Evolutionary conservation across 148 eudicot genomes (phyloP), one percentile per base, ranked within the genome.

Genomic region (Salicornia ramosissima): DNA sequence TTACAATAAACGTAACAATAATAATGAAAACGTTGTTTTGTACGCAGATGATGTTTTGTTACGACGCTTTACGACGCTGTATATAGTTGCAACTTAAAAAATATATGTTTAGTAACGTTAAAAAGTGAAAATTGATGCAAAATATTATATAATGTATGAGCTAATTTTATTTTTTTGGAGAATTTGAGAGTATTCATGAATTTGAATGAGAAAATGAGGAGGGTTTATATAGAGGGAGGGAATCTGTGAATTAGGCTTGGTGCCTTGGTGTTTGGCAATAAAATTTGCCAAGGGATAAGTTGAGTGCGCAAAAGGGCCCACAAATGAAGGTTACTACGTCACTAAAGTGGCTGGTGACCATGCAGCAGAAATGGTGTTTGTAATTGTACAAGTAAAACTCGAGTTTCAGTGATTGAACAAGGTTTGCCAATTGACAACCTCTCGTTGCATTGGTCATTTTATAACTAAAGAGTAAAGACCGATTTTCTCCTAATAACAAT

Each of bases 291-390:
- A 26, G 68, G 34, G 39, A 1, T 46, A 59, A 26, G 39, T n/a
- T n/a, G n/a, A 70, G 83, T 81, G 81, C 53, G 40, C 13, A 11
- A 45, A 14, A 18, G 80, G 78, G 18, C 84, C 83, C 71, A 65
- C 67, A 11, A 24, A 10, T 29, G 65, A 57, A 68, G n/a, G n/a
- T n/a, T 62, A 50, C 24, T 64, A 68, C 47, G 46, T 46, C 61
- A 61, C 21, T 2, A 49, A 75, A 76, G 79, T 80, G 79, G 82
- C 71, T 36, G 65, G 58, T 73, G 10, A 4, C 42, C 19, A 63
- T 22, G 61, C 61, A 14, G n/a, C 10, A 28, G 24, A 7, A 57
- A 13, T 11, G 21, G 16, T 57, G 62, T n/a, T 28, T 61, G 28
- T 21, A 15, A 56, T n/a, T n/a, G 5, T 36, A 8, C 40, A n/a